Conservation (phyloP, 2,329 filamentous ascomycete genomes). For the Colletotrichum falcatum region DNA sequence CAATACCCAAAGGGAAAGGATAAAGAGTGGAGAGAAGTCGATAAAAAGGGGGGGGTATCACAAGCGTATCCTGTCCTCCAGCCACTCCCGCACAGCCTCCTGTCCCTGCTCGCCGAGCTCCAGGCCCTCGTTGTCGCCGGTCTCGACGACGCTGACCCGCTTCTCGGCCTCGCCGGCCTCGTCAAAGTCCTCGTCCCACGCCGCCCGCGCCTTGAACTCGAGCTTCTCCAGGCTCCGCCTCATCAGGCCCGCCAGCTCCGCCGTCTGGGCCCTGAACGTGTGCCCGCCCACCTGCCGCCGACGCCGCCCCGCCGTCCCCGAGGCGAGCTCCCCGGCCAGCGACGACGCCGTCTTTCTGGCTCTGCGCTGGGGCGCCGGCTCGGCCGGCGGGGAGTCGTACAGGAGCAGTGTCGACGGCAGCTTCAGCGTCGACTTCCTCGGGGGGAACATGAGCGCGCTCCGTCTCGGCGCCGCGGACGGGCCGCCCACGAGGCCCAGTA, state of each 20-base stretch:
- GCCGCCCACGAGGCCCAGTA: slow-evolving; percentile 12
- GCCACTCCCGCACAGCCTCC: slow-evolving; percentile 48
- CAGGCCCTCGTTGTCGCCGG: slow-evolving; percentile 49
- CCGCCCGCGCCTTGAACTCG: slow-evolving; percentile 57
- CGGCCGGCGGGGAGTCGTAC: slow-evolving; percentile 52
- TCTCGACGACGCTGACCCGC: slow-evolving; percentile 54
- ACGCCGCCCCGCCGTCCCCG: slow-evolving; percentile 13
- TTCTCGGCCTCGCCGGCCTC: slow-evolving; percentile 50
- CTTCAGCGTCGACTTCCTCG: slow-evolving; percentile 58
- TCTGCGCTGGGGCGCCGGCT: slow-evolving; percentile 3
- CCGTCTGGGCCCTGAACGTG: slow-evolving; percentile 60
- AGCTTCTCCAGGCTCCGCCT: slow-evolving; percentile 59
- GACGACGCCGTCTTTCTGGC: slow-evolving; percentile 38
- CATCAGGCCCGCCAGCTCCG: slow-evolving; percentile 61
- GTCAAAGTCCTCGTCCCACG: slow-evolving; percentile 56
- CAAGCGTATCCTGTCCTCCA: slow-evolving; percentile 42
- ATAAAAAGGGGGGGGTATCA: slow-evolving; percentile 21
- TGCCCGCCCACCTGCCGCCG: slow-evolving; percentile 49
- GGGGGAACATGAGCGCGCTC: slow-evolving; percentile 61
- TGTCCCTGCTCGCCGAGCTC: slow-evolving; percentile 48
- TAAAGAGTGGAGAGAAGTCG: not conserved
- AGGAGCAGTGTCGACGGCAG: slow-evolving; percentile 64
- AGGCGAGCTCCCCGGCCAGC: slow-evolving; percentile 41
- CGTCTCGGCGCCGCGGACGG: slow-evolving; percentile 52
- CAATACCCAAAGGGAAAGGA: not conserved